Percentiles rank a stretch among this genome's conserved stretches.
Conservation (phyloP, 176 grass and related monocot species). For the Miscanthus lutarioriparius region DNA sequence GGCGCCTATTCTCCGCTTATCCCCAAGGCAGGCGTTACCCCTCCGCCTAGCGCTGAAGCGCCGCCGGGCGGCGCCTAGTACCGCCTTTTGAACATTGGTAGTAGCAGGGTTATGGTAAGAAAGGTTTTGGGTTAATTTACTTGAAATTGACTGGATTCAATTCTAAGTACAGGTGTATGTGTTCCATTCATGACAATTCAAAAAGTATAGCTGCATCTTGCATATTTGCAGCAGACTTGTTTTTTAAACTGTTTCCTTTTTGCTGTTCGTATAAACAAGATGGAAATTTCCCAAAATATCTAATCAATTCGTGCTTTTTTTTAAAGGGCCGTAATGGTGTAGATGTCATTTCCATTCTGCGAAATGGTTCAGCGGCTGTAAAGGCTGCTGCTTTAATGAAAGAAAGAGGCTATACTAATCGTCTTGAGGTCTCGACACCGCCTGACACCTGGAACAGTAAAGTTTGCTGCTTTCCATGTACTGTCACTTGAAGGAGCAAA, state of each 20-base stretch:
- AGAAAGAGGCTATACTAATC: constrained; percentile 78
- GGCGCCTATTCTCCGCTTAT: too few species aligned
- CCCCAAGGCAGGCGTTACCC: too few species aligned
- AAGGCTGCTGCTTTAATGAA: constrained; percentile 86
- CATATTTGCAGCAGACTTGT: constrained; percentile 1
- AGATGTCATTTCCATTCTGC: constrained; percentile 69
- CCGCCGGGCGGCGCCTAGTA: too few species aligned
- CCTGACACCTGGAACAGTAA: constrained; percentile 94
- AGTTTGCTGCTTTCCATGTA: constrained; percentile 98
- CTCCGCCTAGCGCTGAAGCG: too few species aligned
- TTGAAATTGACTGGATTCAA: neutral
- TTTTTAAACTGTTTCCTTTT: constrained; percentile 20
- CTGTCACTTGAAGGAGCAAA: constrained; percentile 84
- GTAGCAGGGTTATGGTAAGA: neutral
- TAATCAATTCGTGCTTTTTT: constrained; percentile 14
- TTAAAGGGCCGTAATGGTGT: constrained; percentile 58
- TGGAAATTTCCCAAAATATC: neutral
- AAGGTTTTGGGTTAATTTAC: neutral
- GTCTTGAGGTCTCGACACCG: constrained; percentile 78
- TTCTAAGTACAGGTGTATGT: neutral
- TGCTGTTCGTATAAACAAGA: neutral
- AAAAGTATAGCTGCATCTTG: constrained; percentile 3
- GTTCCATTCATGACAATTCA: neutral
- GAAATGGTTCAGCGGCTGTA: constrained; percentile 77
- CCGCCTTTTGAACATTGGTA: too few species aligned